A percentile compares a stretch with the other conserved stretches of the same genome.
These are phyloP conservation scores for Chaetoceros muelleri DNA, from an alignment of 108 stramenopile species.

Conservation along the genomic window DNA sequence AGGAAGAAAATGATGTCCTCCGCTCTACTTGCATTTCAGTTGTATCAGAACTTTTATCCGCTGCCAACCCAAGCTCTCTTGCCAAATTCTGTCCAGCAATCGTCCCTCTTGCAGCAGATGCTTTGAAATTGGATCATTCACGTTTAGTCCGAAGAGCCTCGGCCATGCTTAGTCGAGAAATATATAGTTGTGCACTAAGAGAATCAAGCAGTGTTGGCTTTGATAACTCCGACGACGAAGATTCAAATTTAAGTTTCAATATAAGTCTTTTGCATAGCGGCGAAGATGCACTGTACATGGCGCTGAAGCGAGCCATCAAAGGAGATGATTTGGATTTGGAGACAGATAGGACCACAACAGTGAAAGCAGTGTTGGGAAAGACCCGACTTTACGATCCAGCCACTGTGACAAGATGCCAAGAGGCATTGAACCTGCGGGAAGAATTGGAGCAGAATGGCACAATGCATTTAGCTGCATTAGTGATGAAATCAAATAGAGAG, in stretches of 20 bases:
- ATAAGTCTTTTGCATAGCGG: conserved; percentile 27
- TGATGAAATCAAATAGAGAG: no score
- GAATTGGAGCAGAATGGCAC: conserved; percentile 27
- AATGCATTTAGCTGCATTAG: no score
- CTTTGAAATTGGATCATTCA: conserved; percentile 40
- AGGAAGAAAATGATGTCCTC: conserved; percentile 60
- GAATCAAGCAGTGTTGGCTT: conserved; percentile 19
- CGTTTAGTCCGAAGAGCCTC: conserved; percentile 49
- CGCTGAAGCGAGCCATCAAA: conserved; percentile 16
- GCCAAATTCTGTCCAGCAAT: conserved; percentile 36
- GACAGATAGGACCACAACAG: not conserved
- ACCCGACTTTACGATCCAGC: conserved; percentile 29
- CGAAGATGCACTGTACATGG: conserved; percentile 32
- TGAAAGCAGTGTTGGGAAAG: conserved; percentile 13
- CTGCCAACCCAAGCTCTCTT: conserved; percentile 16
- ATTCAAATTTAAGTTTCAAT: conserved; percentile 21
- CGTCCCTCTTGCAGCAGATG: conserved; percentile 15
- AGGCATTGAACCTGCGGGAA: conserved; percentile 40
- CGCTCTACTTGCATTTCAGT: conserved; percentile 44
- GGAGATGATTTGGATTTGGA: conserved; percentile 1
- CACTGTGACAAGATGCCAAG: conserved; percentile 48
- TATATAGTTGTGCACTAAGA: conserved; percentile 40
- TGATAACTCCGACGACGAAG: not conserved
- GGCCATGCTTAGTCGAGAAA: conserved; percentile 47
- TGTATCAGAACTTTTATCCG: conserved; percentile 42